Conservation (phyloP, 169 alveolate species). For the Plasmodium sp. region DNA sequence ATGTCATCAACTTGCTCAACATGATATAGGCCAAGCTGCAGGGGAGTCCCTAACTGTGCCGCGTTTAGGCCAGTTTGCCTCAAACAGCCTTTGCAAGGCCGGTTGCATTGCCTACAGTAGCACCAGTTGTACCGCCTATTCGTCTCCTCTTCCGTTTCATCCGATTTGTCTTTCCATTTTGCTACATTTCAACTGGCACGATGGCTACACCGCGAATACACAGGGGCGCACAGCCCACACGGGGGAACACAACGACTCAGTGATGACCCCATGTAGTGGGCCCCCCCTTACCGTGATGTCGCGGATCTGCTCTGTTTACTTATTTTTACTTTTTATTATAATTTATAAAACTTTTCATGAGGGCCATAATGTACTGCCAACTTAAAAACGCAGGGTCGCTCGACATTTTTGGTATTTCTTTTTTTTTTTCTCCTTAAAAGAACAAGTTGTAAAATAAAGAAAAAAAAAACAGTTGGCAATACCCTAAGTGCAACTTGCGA, state of each 20-base stretch:
- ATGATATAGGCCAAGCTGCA: background rate
- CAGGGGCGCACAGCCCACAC: background rate
- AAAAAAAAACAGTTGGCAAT: background rate
- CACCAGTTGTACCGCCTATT: background rate
- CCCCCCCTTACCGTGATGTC: background rate
- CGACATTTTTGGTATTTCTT: background rate
- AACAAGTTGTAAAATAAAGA: background rate
- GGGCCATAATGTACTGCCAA: background rate
- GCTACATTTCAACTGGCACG: background rate
- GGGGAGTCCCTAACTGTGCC: background rate
- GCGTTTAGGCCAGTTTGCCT: background rate
- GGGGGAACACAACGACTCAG: background rate
- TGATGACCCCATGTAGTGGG: background rate
- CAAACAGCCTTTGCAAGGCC: background rate
- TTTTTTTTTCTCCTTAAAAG: background rate
- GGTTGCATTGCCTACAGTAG: background rate
- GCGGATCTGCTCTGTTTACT: background rate
- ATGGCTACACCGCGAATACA: background rate
- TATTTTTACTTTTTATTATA: background rate
- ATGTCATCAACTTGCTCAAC: background rate
- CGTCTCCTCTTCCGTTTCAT: background rate
- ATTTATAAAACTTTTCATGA: background rate
- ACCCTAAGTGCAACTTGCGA: background rate
- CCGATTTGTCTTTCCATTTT: background rate
- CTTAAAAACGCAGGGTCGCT: background rate